Evolutionary conservation across 192 early-diverging fungal genomes (phyloP).

Genomic region (Coemansia sp.): DNA sequence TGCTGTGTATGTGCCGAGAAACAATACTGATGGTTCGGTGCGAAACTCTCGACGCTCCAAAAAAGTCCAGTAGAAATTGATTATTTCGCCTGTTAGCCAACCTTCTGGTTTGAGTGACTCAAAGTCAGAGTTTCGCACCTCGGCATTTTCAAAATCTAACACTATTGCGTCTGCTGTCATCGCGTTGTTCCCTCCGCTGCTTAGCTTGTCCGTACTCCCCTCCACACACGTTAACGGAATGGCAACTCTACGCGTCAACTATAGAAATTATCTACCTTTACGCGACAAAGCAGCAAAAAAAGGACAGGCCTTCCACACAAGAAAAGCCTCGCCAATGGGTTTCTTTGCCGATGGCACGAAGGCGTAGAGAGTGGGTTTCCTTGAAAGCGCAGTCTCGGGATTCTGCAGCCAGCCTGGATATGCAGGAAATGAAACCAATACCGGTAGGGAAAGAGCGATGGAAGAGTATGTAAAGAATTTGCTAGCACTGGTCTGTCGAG

Average conservation of each 20-base stretch:
- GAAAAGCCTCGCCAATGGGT: background rate
- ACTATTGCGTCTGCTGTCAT: conserved; percentile 35
- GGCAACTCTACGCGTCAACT: background rate
- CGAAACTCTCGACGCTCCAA: conserved; percentile 48
- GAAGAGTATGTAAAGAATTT: background rate
- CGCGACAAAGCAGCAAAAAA: no score
- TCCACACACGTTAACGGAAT: background rate
- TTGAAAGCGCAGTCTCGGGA: no score
- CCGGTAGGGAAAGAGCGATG: background rate
- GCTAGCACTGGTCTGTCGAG: background rate
- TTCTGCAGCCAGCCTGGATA: no score
- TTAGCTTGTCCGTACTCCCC: background rate
- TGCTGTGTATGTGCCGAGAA: conserved; percentile 53
- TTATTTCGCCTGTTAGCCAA: conserved; percentile 55
- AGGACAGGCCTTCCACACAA: background rate
- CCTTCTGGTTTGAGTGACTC: conserved; percentile 51
- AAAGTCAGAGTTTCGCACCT: conserved; percentile 49
- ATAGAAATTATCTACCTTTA: background rate
- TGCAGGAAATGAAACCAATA: background rate
- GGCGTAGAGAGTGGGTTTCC: no score
- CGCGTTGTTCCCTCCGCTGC: background rate
- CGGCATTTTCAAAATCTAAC: conserved; percentile 50
- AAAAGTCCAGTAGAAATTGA: conserved; percentile 56
- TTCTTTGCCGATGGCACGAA: no score
- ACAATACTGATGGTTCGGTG: conserved; percentile 31